phyloP scores from a whole-genome alignment of 2,329 filamentous ascomycete species.

The Diaporthe velutina region DNA sequence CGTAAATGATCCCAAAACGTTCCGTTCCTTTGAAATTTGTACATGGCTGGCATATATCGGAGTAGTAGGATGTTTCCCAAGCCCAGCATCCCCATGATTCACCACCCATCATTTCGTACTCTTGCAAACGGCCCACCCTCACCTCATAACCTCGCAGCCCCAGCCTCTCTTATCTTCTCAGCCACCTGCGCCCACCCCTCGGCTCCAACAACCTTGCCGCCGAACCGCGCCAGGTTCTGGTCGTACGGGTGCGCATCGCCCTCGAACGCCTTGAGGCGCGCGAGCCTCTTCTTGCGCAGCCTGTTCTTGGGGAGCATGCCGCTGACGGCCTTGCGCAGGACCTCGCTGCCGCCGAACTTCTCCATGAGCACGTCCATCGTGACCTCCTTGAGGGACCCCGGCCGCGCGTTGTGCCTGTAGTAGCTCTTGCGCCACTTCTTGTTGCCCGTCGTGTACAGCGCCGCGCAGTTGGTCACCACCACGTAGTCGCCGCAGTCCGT shows the following conservation, averaged over 20 bases:
- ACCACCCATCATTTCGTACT: not conserved
- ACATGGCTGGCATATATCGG: conserved; percentile 16
- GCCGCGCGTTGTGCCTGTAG: conserved; percentile 93
- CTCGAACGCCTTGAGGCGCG: conserved; percentile 94
- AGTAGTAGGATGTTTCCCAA: not conserved
- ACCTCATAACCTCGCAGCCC: conserved; percentile 61
- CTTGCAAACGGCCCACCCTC: not conserved
- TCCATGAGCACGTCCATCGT: conserved; percentile 96
- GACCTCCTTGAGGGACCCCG: conserved; percentile 87
- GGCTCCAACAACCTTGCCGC: conserved; percentile 67
- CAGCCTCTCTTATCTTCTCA: conserved; percentile 62
- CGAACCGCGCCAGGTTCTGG: conserved; percentile 84
- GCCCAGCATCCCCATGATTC: not conserved
- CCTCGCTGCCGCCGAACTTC: conserved; percentile 93
- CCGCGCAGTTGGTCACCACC: conserved; percentile 89
- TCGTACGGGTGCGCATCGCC: conserved; percentile 93
- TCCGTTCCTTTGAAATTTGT: not conserved
- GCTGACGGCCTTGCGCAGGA: conserved; percentile 89
- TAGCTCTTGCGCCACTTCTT: conserved; percentile 96
- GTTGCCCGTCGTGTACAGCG: conserved; percentile 88
- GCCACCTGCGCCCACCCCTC: conserved; percentile 67
- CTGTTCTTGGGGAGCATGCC: conserved; percentile 99
- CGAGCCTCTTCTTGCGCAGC: conserved; percentile 87
- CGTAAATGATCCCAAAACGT: not conserved
- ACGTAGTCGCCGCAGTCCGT: conserved; percentile 99